These are phyloP conservation scores for Parietichytrium sp. DNA, from an alignment of 108 stramenopile species.

Conservation along the genomic window DNA sequence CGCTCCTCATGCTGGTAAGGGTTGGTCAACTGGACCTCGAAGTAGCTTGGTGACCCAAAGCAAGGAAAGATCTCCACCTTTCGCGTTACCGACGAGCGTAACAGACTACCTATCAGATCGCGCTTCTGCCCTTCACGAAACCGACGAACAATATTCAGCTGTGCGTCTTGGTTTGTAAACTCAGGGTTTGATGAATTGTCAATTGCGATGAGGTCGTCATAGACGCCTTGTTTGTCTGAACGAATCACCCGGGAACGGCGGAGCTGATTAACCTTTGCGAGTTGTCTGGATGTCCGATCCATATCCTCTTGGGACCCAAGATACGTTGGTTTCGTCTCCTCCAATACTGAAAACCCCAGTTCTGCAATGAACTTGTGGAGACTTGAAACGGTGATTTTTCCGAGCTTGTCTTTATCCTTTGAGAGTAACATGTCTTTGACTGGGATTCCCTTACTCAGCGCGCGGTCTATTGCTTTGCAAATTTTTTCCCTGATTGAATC, in stretches of 20 bases:
- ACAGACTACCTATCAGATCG: slow-evolving; percentile 52
- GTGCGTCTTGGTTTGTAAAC: slow-evolving; percentile 45
- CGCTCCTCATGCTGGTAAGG: slow-evolving; percentile 64
- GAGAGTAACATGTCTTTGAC: not conserved
- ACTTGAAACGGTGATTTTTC: not conserved
- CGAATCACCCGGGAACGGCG: slow-evolving; percentile 38
- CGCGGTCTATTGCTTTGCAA: not conserved
- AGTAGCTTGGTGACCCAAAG: slow-evolving; percentile 55
- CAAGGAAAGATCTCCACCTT: slow-evolving; percentile 54
- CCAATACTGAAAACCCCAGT: not conserved
- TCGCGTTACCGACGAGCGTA: slow-evolving; percentile 52
- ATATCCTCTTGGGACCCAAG: slow-evolving; percentile 35
- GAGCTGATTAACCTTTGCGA: slow-evolving; percentile 33
- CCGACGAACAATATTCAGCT: slow-evolving; percentile 58
- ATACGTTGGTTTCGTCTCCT: slow-evolving; percentile 44
- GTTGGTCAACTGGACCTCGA: slow-evolving; percentile 62
- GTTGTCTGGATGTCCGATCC: slow-evolving; percentile 15
- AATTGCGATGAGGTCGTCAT: not conserved
- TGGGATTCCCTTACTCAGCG: not conserved
- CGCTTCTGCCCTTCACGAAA: slow-evolving; percentile 67
- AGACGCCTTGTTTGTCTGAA: slow-evolving; percentile 48
- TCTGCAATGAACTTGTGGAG: not conserved
- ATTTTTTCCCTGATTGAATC: not conserved
- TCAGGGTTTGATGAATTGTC: not conserved
- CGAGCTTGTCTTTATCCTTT: not conserved